These are phyloP conservation scores for Aspergillus sojae DNA, from an alignment of 2,329 filamentous ascomycete genomes.

Conservation along the genomic window DNA sequence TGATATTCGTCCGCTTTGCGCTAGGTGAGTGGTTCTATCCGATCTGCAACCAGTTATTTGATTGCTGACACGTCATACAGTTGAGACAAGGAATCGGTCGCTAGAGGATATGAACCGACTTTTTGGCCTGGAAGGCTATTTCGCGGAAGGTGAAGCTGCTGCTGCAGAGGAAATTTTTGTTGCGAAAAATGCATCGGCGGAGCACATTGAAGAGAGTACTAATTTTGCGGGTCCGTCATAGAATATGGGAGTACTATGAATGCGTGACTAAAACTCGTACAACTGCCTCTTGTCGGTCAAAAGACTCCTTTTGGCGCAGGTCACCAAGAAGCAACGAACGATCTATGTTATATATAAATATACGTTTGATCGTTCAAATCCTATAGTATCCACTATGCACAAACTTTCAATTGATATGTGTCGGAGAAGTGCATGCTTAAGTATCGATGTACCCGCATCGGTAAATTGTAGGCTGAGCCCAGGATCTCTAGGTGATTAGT, in stretches of 20 bases:
- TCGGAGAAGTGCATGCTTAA: not conserved
- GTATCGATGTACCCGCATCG: not conserved
- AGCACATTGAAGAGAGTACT: not conserved
- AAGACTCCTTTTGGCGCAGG: too few species aligned
- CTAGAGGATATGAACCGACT: constrained; percentile 23
- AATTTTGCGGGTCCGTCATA: not conserved
- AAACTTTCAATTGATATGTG: not conserved
- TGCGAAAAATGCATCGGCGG: not conserved
- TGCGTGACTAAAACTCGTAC: too few species aligned
- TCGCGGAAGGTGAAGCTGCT: constrained; percentile 11
- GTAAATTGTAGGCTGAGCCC: too few species aligned
- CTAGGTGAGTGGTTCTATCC: constrained; percentile 13
- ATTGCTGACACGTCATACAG: constrained; percentile 3
- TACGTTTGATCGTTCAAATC: not conserved
- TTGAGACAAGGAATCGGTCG: constrained; percentile 19
- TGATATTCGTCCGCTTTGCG: constrained; percentile 22
- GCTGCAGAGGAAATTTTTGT: not conserved
- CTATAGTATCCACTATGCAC: not conserved
- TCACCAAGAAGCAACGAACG: too few species aligned
- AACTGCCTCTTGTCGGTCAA: too few species aligned
- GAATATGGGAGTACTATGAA: too few species aligned
- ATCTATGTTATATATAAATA: too few species aligned
- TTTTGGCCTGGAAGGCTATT: constrained; percentile 20
- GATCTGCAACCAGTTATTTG: not conserved
- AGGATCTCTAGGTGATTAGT: too few species aligned